Evolutionary conservation across 2,329 filamentous ascomycete species (phyloP).

Genomic region (Aspergillus jensenii): DNA sequence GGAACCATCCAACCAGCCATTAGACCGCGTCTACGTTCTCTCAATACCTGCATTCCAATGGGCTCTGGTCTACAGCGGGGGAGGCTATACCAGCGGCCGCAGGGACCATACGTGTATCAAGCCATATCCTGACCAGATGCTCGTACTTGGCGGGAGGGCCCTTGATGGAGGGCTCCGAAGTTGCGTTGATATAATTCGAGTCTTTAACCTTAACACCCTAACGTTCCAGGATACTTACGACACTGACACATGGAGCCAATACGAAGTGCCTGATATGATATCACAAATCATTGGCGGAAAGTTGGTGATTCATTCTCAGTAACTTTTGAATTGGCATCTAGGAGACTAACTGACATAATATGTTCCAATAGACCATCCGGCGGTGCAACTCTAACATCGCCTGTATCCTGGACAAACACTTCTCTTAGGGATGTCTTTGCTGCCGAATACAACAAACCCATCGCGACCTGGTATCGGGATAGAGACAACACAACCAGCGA

Average conservation of each 20-base stretch:
- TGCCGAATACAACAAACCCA: conserved; percentile 7
- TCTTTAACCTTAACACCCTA: conserved; percentile 16
- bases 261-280: conserved; percentile 11
- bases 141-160: conserved; percentile 35
- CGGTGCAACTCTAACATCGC: conserved; percentile 4
- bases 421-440: conserved; percentile 8
- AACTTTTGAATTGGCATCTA: not conserved
- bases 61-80: conserved; percentile 36
- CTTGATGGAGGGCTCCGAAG: not conserved
- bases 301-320: not conserved
- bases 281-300: conserved; percentile 6
- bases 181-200: conserved; percentile 8
- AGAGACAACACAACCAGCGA: conserved; percentile 28
- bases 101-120: conserved; percentile 36
- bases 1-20: conserved; percentile 26
- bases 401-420: conserved; percentile 9
- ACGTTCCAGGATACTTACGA: conserved; percentile 13
- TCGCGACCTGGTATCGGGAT: conserved; percentile 14
- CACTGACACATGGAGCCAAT: conserved; percentile 9
- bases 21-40: conserved; percentile 48
- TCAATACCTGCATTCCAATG: conserved; percentile 49
- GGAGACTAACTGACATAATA: not conserved
- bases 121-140: conserved; percentile 51
- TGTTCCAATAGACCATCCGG: conserved; percentile 3
- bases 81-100: conserved; percentile 13